A percentile compares a stretch with the other conserved stretches of the same genome.
Conservation (phyloP, 2,329 filamentous ascomycete genomes). For the Ceratocystis smalleyi region DNA sequence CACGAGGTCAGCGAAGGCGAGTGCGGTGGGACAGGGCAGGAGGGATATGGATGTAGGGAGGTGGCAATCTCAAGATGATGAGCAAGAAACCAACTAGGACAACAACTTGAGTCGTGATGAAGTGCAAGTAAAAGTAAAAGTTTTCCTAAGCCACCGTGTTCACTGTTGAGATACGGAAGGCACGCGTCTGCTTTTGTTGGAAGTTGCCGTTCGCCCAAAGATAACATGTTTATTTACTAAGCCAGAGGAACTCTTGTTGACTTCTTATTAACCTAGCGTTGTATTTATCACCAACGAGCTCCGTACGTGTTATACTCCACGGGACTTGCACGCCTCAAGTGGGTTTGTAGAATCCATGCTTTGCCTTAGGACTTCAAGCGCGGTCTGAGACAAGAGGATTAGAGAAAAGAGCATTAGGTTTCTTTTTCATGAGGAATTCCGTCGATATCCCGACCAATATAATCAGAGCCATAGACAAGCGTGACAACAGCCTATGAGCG, state of each 20-base stretch:
- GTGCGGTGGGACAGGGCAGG: neutral
- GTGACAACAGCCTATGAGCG: no score
- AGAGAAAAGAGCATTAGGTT: neutral
- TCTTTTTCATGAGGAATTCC: neutral
- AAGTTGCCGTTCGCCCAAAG: neutral
- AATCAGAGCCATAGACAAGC: no score
- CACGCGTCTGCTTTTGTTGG: neutral
- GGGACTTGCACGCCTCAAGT: neutral
- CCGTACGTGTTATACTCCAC: neutral
- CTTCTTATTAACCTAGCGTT: neutral
- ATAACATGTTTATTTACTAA: neutral
- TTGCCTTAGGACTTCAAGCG: neutral
- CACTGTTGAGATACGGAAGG: neutral
- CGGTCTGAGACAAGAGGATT: constrained; percentile 22
- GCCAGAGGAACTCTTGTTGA: neutral
- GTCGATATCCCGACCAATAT: no score
- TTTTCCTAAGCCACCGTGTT: neutral
- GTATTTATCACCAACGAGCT: neutral
- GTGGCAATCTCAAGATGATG: neutral
- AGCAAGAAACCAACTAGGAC: neutral
- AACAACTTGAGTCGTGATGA: neutral
- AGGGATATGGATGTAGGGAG: neutral
- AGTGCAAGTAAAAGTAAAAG: neutral
- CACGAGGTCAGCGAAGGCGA: neutral
- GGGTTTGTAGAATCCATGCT: neutral